A percentile compares a stretch with the other conserved stretches of the same genome.
Conservation (phyloP, 2,329 filamentous ascomycete genomes). For the Domatiomyces catenatus region DNA sequence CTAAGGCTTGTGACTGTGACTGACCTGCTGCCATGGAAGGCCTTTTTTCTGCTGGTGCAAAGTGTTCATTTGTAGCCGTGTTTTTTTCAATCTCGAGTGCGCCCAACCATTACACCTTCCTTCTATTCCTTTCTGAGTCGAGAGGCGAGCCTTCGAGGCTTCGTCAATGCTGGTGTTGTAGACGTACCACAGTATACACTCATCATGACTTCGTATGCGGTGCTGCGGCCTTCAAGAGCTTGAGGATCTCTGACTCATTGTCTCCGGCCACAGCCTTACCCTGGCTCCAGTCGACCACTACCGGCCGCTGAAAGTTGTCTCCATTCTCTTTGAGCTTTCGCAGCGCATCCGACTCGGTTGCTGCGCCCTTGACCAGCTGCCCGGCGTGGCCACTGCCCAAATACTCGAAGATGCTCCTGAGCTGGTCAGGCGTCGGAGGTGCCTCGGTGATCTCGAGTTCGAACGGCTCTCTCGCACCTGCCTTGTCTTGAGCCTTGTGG, state of each 20-base stretch:
- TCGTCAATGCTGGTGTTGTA: too few species aligned
- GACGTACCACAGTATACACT: too few species aligned
- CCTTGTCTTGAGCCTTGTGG: slow-evolving; percentile 43
- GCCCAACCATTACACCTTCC: too few species aligned
- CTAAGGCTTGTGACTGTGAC: too few species aligned
- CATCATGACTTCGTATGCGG: slow-evolving; percentile 2
- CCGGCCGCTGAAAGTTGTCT: slow-evolving; percentile 55
- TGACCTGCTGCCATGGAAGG: too few species aligned
- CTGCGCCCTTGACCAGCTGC: slow-evolving; percentile 61
- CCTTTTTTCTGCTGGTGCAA: too few species aligned
- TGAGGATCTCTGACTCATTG: slow-evolving; percentile 77
- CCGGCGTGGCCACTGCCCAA: slow-evolving; percentile 46
- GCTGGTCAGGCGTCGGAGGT: slow-evolving; percentile 64
- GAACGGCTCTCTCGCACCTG: slow-evolving; percentile 51
- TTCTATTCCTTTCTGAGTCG: too few species aligned
- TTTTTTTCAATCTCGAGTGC: too few species aligned
- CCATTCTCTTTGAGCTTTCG: slow-evolving; percentile 58
- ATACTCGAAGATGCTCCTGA: slow-evolving; percentile 73
- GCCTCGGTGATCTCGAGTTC: slow-evolving; percentile 73
- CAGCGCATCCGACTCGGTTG: slow-evolving; percentile 59
- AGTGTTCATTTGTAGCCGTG: too few species aligned
- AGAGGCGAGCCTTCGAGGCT: too few species aligned
- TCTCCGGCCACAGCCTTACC: slow-evolving; percentile 64
- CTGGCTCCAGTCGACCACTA: slow-evolving; percentile 92
- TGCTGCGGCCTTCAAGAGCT: slow-evolving; percentile 46